A percentile compares a stretch with the other conserved stretches of the same genome.
phyloP scores from a whole-genome alignment of 2,329 filamentous ascomycete species.

The Pseudocercospora fijiensis region DNA sequence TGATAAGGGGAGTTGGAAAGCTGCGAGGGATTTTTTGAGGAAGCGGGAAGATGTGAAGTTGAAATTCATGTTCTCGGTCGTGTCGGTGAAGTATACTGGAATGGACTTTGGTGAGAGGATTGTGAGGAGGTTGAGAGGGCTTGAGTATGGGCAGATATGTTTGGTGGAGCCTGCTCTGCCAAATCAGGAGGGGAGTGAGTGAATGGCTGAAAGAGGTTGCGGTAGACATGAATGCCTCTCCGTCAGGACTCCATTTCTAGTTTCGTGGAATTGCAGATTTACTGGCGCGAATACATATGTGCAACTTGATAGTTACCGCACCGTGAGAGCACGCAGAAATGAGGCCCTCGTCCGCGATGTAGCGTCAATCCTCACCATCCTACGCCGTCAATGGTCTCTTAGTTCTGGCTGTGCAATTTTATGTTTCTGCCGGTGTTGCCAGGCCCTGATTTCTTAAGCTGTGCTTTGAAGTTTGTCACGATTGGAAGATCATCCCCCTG shows the following conservation, averaged over 20 bases:
- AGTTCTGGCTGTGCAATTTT: too few relatives aligned
- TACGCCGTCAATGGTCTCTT: too few relatives aligned
- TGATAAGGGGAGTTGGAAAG: constrained; percentile 19
- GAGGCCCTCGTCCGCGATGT: too few relatives aligned
- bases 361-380: too few relatives aligned
- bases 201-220: neutral
- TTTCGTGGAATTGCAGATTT: too few relatives aligned
- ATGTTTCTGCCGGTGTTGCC: too few relatives aligned
- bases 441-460: too few relatives aligned
- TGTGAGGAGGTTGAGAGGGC: neutral
- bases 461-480: too few relatives aligned
- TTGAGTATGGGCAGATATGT: constrained; percentile 2
- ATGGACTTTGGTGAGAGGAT: neutral
- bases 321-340: too few relatives aligned
- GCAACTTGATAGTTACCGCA: too few relatives aligned
- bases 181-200: neutral
- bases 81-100: constrained; percentile 3
- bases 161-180: constrained; percentile 10
- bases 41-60: constrained; percentile 10
- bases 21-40: constrained; percentile 17
- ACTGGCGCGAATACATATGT: too few relatives aligned
- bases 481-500: too few relatives aligned
- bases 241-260: neutral
- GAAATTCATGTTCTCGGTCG: constrained; percentile 15
- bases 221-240: neutral